Percentiles rank a stretch among this genome's conserved stretches.
These are phyloP conservation scores for Scutellaria baicalensis DNA, from an alignment of 257 asterid species.

Conservation along the genomic window DNA sequence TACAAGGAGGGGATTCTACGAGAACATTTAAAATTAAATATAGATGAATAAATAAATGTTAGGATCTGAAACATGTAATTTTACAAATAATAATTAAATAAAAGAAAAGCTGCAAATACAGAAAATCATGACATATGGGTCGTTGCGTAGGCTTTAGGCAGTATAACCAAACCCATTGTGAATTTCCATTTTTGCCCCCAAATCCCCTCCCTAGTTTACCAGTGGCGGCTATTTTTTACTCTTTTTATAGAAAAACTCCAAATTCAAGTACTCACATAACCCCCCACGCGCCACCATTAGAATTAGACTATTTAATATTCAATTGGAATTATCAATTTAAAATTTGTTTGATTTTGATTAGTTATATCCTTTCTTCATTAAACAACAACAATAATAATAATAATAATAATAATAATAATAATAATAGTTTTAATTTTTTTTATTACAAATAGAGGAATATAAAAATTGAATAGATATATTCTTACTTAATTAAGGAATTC, in stretches of 20 bases:
- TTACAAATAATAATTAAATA: not conserved
- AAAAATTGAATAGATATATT: too few species aligned
- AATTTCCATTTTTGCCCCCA: constrained; percentile 7
- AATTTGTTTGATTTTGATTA: too few species aligned
- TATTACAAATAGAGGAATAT: too few species aligned
- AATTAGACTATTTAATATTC: too few species aligned
- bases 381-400: too few species aligned
- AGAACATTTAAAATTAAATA: not conserved
- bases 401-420: too few species aligned
- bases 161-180: not conserved
- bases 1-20: not conserved
- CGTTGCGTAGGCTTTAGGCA: constrained; percentile 29
- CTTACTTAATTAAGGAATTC: too few species aligned
- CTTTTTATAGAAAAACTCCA: constrained; percentile 1
- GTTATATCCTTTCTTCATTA: too few species aligned
- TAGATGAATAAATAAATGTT: not conserved
- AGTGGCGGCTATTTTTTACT: constrained; percentile 39
- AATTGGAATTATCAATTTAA: constrained; percentile 5
- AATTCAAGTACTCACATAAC: not conserved
- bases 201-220: constrained; percentile 12
- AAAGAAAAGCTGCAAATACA: constrained; percentile 26
- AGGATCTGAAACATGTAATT: not conserved
- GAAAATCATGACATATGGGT: constrained; percentile 30
- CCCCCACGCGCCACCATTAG: constrained; percentile 17
- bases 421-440: too few species aligned